Base-by-base conservation (phyloP, 768 basidiomycete species). In the Boletus vermiculosoides region DNA sequence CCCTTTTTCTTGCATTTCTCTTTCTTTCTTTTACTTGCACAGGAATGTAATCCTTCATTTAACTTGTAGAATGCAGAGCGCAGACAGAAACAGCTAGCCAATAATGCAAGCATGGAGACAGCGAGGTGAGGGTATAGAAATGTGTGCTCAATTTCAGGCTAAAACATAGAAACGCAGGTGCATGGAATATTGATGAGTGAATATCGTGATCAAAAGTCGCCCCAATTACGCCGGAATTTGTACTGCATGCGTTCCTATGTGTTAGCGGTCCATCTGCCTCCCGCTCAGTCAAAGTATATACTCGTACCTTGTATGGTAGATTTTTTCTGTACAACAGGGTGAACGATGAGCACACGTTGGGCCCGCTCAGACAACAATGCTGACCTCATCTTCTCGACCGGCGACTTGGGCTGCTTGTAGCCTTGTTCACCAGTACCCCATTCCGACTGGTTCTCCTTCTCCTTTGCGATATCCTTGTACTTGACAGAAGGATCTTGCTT, bases 201-300 rank as follows among this genome's bases (percentile, higher is more conserved):
- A 40, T 39, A 51, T 34, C 37, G 50, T 36, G 55, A 52, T 80
- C 66, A 93, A 73, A 93, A 94, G 71, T 94, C 91, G 42, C 89
- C 90, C 90, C 91, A 94, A 63, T 76, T 90, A 56, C 89, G 83
- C 50, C 85, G 84, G 83, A 94, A 92, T 74, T 93, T 94, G 73
- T 92, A 93, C 91, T 93, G 84, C 74, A 88, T 79, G 44, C 81
- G 82, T 58, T 74, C 76, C 83, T 84, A 62, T 45, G 63, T 31
- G 72, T 87, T 64, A 90, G 80, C 64, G 63, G 73, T 71, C 71
- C 50, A 54, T 63, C 56, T 74, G 50, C 66, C 57, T 52, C 55
- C 44, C 56, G 47, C 50, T 45, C 54, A 34, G 45, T 59, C 8
- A 25, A 23, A 22, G 45, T 31, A 39, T 51, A 50, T 42, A 46